phyloP scores from a whole-genome alignment of 106 monocot species.

The Dendrobium huoshanense region DNA sequence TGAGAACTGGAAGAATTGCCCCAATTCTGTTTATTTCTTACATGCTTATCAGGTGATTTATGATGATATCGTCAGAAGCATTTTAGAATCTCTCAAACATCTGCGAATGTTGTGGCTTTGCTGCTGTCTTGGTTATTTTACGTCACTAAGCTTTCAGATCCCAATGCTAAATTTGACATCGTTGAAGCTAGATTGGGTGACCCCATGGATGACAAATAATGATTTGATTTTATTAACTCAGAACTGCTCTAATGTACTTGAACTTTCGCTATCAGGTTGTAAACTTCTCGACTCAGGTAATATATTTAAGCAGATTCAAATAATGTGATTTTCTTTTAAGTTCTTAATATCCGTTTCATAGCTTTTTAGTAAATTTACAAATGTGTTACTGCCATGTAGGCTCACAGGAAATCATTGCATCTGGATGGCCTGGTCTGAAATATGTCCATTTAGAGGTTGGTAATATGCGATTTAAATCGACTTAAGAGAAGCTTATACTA shows the following conservation, averaged over 20 bases:
- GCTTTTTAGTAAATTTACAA: neutral
- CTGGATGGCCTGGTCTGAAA: constrained; percentile 67
- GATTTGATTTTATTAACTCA: constrained; percentile 45
- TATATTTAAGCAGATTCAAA: neutral
- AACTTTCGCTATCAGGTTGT: constrained; percentile 69
- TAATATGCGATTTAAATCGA: no score
- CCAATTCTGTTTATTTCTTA: neutral
- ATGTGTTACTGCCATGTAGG: constrained; percentile 21
- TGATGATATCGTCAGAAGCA: constrained; percentile 41
- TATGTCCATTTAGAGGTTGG: constrained; percentile 67
- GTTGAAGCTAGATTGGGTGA: constrained; percentile 60
- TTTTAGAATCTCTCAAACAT: constrained; percentile 36
- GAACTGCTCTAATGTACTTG: constrained; percentile 40
- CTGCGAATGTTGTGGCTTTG: constrained; percentile 31
- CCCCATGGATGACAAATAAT: constrained; percentile 69
- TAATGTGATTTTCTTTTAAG: neutral
- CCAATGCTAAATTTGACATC: constrained; percentile 31
- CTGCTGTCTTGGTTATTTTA: constrained; percentile 62
- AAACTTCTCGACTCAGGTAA: constrained; percentile 57
- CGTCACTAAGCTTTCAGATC: constrained; percentile 31
- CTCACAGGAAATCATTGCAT: constrained; percentile 62
- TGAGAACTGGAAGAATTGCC: no score
- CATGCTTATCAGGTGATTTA: constrained; percentile 41
- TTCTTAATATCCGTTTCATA: neutral
- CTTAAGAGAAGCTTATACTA: no score